Percentiles rank a stretch among this genome's conserved stretches.
Evolutionary conservation across 768 basidiomycete genomes (phyloP).

Genomic region (Amylocystis lapponica): DNA sequence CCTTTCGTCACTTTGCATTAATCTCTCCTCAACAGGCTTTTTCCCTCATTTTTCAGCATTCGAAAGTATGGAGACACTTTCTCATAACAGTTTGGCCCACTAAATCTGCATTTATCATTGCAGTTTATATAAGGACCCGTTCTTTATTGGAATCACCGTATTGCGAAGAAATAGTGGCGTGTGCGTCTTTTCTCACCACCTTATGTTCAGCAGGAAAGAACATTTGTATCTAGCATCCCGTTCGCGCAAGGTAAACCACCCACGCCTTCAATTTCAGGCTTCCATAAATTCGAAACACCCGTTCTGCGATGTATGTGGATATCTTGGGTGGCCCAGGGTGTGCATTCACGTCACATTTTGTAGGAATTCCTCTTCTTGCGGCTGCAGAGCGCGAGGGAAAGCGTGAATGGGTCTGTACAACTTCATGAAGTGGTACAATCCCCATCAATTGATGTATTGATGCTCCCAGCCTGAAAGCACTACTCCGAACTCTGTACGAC

Average conservation of each 20-base stretch:
- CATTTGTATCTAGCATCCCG: constrained; percentile 35
- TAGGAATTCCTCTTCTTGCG: constrained; percentile 49
- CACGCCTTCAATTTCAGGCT: constrained; percentile 24
- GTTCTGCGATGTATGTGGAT: constrained; percentile 5
- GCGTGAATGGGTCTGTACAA: constrained; percentile 41
- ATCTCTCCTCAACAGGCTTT: constrained; percentile 37
- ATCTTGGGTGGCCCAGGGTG: neutral
- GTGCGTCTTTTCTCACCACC: constrained; percentile 25
- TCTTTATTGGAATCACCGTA: constrained; percentile 37
- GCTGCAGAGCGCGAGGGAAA: constrained; percentile 51
- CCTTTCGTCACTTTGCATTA: constrained; percentile 3
- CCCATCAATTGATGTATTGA: constrained; percentile 1
- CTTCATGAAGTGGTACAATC: neutral
- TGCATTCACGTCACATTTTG: neutral
- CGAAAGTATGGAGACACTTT: constrained; percentile 38
- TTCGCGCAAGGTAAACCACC: constrained; percentile 46
- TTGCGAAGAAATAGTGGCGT: constrained; percentile 30
- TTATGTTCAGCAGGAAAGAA: constrained; percentile 2
- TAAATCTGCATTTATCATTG: no score
- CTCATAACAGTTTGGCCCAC: no score
- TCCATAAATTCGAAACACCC: constrained; percentile 40
- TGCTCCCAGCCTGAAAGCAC: constrained; percentile 47
- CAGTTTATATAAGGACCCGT: no score
- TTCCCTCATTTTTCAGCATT: constrained; percentile 49
- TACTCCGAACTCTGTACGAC: constrained; percentile 48